Conservation (phyloP, 2,329 filamentous ascomycete species). For the Sporothrix protearum region DNA sequence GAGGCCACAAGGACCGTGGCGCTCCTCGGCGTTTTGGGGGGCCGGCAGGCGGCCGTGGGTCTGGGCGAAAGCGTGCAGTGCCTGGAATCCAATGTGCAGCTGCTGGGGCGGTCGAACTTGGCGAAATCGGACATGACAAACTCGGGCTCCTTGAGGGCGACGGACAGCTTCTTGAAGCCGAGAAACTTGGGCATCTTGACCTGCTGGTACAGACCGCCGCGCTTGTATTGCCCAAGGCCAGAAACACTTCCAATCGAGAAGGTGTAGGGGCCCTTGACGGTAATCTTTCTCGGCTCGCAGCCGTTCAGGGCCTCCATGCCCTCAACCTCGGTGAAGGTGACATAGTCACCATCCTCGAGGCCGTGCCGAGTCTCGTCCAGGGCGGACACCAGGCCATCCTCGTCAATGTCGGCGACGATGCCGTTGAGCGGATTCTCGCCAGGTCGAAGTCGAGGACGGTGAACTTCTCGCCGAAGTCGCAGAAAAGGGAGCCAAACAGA, state of each 20-base stretch:
- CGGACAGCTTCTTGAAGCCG: conserved; percentile 77
- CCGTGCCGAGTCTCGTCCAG: conserved; percentile 94
- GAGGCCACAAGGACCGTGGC: conserved; percentile 73
- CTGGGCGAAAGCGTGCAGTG: conserved; percentile 80
- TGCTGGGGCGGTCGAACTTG: conserved; percentile 92
- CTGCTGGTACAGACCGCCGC: conserved; percentile 86
- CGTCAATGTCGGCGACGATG: conserved; percentile 85
- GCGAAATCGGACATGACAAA: conserved; percentile 91
- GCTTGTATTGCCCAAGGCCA: conserved; percentile 78
- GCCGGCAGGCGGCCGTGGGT: conserved; percentile 71
- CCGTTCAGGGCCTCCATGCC: conserved; percentile 88
- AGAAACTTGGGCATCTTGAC: conserved; percentile 98
- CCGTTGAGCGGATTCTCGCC: conserved; percentile 84
- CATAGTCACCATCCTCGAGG: conserved; percentile 91
- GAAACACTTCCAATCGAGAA: conserved; percentile 96
- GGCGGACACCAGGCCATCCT: conserved; percentile 86
- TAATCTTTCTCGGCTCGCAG: conserved; percentile 80
- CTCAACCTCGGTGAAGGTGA: conserved; percentile 89
- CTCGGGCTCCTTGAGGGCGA: conserved; percentile 80
- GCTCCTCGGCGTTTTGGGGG: conserved; percentile 80
- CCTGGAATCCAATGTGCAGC: conserved; percentile 88
- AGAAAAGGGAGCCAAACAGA: conserved; percentile 93
- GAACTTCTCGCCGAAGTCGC: conserved; percentile 94
- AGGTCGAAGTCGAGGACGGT: conserved; percentile 81
- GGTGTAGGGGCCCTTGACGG: conserved; percentile 92